Evolutionary conservation across 306 rosid species (phyloP).

Genomic region (Glycine soja): DNA sequence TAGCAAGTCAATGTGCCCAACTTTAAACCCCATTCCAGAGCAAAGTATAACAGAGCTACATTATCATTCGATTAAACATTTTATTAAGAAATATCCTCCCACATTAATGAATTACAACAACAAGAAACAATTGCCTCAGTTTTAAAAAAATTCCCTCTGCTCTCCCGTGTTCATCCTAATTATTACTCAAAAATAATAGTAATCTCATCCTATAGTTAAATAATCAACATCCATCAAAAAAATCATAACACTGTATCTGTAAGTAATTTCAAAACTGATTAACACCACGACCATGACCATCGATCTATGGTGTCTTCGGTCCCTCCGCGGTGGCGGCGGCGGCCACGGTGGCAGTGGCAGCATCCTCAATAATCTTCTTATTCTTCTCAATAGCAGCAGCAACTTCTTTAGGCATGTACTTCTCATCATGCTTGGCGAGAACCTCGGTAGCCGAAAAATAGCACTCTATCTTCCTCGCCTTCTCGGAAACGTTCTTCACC

Average conservation of each 20-base stretch:
- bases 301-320: conserved; percentile 48
- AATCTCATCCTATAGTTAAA: conserved; percentile 31
- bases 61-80: not conserved
- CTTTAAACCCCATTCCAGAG: conserved; percentile 18
- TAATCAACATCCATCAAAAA: conserved; percentile 13
- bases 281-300: not conserved
- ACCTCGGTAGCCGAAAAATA: conserved; percentile 84
- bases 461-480: conserved; percentile 74
- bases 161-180: conserved; percentile 45
- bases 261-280: not conserved
- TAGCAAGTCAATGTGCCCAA: too few relatives aligned
- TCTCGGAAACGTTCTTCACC: conserved; percentile 62
- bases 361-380: conserved; percentile 70
- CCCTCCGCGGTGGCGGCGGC: not conserved
- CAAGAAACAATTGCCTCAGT: conserved; percentile 4
- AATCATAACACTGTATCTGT: not conserved
- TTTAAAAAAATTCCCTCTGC: conserved; percentile 21
- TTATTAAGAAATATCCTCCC: conserved; percentile 34
- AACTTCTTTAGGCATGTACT: conserved; percentile 90
- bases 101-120: conserved; percentile 50
- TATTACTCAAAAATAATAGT: conserved; percentile 14
- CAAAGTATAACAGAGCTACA: not conserved
- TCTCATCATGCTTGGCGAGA: conserved; percentile 94
- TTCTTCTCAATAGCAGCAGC: conserved; percentile 91
- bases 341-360: conserved; percentile 4